Conservation (phyloP, 2,329 filamentous ascomycete genomes). For the Fonsecaea erecta region DNA sequence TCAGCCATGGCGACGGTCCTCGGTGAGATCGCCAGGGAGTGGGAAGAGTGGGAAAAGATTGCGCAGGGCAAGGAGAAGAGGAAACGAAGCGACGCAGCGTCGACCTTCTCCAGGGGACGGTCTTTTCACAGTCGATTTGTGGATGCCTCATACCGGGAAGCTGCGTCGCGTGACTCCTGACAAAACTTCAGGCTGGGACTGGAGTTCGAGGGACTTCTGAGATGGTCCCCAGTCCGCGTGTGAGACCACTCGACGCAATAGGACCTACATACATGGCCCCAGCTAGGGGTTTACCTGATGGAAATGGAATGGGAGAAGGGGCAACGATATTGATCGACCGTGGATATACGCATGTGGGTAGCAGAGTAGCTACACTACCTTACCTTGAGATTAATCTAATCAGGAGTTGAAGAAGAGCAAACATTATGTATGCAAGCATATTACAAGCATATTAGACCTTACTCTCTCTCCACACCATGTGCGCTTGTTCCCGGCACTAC, state of each 20-base stretch:
- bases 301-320: neutral
- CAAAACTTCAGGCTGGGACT: neutral
- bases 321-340: neutral
- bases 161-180: slow-evolving; percentile 13
- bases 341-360: neutral
- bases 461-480: neutral
- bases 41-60: slow-evolving; percentile 80
- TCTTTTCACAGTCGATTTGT: slow-evolving; percentile 20
- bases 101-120: slow-evolving; percentile 17
- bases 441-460: neutral
- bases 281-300: neutral
- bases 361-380: neutral
- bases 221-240: neutral
- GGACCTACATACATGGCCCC: neutral
- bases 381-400: neutral
- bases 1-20: slow-evolving; percentile 91
- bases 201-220: neutral
- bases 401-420: neutral
- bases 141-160: slow-evolving; percentile 18
- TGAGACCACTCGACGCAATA: neutral
- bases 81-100: slow-evolving; percentile 31
- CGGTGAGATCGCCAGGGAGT: slow-evolving; percentile 91
- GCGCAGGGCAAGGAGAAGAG: slow-evolving; percentile 53
- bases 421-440: neutral
- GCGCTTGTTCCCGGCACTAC: slow-evolving; percentile 3